Evolutionary conservation across 768 basidiomycete genomes (phyloP).

Genomic region (Paxillus ammoniavirescens): DNA sequence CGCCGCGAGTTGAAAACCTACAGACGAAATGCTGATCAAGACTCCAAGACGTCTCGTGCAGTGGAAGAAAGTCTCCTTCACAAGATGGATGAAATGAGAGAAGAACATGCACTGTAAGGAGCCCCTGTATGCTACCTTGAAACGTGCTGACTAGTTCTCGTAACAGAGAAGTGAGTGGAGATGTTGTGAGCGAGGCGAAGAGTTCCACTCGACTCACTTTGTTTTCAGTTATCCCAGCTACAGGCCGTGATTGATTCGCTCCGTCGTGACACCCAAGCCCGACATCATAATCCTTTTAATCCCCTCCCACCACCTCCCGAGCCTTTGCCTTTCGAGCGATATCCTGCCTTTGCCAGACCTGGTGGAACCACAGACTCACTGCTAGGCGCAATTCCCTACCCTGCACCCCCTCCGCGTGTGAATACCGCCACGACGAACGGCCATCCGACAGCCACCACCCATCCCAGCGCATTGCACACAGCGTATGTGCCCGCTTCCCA

Average conservation of each 20-base stretch:
- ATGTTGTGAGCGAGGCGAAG: conserved; percentile 1
- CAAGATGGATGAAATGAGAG: conserved; percentile 33
- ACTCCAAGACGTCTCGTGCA: conserved; percentile 34
- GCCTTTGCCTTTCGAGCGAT: conserved; percentile 45
- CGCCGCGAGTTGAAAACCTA: conserved; percentile 30
- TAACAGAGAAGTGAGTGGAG: conserved; percentile 30
- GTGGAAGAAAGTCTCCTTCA: conserved; percentile 36
- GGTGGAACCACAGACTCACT: conserved; percentile 22
- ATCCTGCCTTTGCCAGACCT: conserved; percentile 41
- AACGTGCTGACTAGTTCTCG: conserved; percentile 10
- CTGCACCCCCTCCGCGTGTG: conserved; percentile 24
- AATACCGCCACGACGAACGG: conserved; percentile 10
- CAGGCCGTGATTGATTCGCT: conserved; percentile 38
- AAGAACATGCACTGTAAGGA: conserved; percentile 26
- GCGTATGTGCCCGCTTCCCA: conserved; percentile 10
- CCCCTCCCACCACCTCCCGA: conserved; percentile 59
- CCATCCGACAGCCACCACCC: conserved; percentile 8
- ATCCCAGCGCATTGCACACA: conserved; percentile 12
- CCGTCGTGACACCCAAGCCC: conserved; percentile 28
- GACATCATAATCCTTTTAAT: conserved; percentile 37
- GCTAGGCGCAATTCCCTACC: conserved; percentile 23
- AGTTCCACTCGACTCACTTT: conserved; percentile 17
- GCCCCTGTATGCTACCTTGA: neutral
- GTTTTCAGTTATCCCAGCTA: conserved; percentile 30
- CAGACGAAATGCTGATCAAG: conserved; percentile 28